Base-by-base conservation (phyloP, 1,139 yeast genomes). In the Petasospora fabianii region DNA sequence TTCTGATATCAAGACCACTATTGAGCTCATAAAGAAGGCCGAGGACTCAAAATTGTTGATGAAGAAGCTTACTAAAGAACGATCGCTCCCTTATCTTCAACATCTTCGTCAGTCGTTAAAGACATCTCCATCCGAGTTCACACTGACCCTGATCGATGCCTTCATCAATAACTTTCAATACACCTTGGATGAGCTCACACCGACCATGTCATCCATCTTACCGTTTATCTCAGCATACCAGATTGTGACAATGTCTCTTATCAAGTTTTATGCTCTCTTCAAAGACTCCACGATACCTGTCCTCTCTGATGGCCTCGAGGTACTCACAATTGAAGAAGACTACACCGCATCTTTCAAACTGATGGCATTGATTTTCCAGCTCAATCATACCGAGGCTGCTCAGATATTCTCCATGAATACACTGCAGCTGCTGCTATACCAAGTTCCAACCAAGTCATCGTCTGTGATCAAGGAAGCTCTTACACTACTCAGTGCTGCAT, bases 401-500 rank as follows among this genome's bases (percentile, higher is more conserved):
- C 29, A 22, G 4, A 17, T 50, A 18, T 53, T 51, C 35, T 20
- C 27, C 9, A 16, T 44, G 34, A 39, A 46, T 3, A 29, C 41
- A 27, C 26, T 53, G 3, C 53, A 48, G 24, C 29, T 24, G 7
- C 22, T 50, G 16, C 20, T 53, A 3, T 22, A 27, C 1, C 40
- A 41, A 19, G 40, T 48, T 3, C 31, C 41, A 3, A 35, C 32
- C 2, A 21, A 27, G 19, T 32, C 49, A 1, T n/a, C 24, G 4
- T 21, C 27, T 3, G 32, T 46, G 3, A 43, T 53, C 11, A 40
- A 43, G 27, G 41, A 36, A 12, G 53, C 52, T 2, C 26, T 53
- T 6, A 11, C 16, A 11, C 32, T 51, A 14, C 28, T 53, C 5
- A 46, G 54, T 3, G 38, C 37, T 15, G 53, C 74, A 0, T 67